Conservation (phyloP, 1,284 basidiomycete species). For the Cystobasidium slooffiae region DNA sequence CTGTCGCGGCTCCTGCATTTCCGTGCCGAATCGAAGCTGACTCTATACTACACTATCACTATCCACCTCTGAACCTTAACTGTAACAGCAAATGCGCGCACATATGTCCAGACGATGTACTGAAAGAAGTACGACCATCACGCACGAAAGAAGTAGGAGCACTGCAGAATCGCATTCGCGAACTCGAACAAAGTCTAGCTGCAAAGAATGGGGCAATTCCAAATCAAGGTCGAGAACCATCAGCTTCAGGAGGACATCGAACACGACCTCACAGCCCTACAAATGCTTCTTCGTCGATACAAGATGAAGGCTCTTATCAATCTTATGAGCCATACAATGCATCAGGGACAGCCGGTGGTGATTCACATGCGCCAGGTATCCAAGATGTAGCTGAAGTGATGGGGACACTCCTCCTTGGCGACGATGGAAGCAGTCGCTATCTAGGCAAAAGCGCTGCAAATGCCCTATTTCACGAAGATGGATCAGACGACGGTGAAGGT, state of each 20-base stretch:
- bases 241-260: conserved; percentile 3
- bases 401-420: conserved; percentile 42
- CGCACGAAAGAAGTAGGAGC: conserved; percentile 27
- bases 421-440: conserved; percentile 39
- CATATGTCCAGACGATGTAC: conserved; percentile 42
- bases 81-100: conserved; percentile 41
- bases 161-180: conserved; percentile 34
- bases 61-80: not conserved
- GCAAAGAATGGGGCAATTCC: not conserved
- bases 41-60: not conserved
- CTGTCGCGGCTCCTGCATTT: not conserved
- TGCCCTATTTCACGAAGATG: conserved; percentile 41
- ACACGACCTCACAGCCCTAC: conserved; percentile 25
- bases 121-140: conserved; percentile 42
- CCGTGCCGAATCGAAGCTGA: conserved; percentile 3
- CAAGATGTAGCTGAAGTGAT: conserved; percentile 43
- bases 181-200: conserved; percentile 32
- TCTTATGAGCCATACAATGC: conserved; percentile 33
- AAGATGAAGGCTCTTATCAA: conserved; percentile 13
- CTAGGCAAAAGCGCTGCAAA: conserved; percentile 41
- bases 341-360: not conserved
- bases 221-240: no score
- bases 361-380: conserved; percentile 23
- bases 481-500: conserved; percentile 39
- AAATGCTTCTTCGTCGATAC: conserved; percentile 19